phyloP scores from a whole-genome alignment of 73 alveolate species.

The Stentor roeselii region DNA sequence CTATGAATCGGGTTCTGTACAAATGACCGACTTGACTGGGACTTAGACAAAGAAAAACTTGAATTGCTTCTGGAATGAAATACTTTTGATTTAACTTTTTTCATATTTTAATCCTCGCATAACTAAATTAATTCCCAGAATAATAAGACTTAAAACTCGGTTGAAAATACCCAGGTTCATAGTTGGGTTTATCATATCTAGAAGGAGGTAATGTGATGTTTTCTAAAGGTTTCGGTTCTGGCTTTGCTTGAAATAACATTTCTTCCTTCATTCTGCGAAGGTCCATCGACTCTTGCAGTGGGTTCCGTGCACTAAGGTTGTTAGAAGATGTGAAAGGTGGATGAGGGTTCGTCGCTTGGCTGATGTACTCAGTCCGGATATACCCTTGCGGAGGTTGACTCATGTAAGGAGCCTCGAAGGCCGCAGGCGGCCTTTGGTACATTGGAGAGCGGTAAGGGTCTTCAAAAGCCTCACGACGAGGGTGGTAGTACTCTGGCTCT shows the following conservation, averaged over 20 bases:
- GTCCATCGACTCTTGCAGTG: conserved; percentile 4
- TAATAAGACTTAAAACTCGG: neutral
- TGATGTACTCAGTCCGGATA: neutral
- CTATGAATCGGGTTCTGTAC: no score
- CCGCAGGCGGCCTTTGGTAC: neutral
- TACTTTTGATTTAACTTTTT: no score
- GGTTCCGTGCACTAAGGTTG: neutral
- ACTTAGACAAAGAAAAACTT: no score
- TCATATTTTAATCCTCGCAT: no score
- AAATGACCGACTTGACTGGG: no score
- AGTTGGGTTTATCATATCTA: neutral
- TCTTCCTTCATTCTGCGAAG: conserved; percentile 11
- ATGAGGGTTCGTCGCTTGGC: neutral
- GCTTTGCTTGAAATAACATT: neutral
- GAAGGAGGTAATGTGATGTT: neutral
- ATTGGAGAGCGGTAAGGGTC: neutral
- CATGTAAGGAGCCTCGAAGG: neutral
- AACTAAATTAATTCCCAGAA: neutral
- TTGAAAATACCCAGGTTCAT: neutral
- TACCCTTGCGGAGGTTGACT: no score
- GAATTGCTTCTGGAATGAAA: no score
- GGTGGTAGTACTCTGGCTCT: neutral
- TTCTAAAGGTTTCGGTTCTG: neutral
- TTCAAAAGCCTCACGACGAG: neutral
- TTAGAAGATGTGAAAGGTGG: neutral